Evolutionary conservation across 2,329 filamentous ascomycete species (phyloP).

Genomic region (Cladophialophora psammophila): DNA sequence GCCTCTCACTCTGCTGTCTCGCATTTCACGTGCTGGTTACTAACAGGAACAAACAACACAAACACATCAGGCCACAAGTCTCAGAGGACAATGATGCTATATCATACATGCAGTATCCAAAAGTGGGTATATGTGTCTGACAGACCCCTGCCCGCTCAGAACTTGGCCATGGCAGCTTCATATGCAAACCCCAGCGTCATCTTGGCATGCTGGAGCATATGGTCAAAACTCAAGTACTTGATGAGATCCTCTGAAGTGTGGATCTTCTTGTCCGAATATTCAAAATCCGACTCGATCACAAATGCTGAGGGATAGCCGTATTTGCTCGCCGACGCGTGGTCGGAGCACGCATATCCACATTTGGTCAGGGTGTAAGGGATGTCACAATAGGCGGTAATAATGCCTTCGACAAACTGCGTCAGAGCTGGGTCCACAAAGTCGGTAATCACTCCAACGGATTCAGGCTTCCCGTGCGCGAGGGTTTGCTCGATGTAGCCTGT

Average conservation of each 20-base stretch:
- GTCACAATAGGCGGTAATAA: slow-evolving; percentile 85
- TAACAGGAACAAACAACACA: background rate
- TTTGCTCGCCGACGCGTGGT: slow-evolving; percentile 71
- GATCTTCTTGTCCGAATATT: slow-evolving; percentile 71
- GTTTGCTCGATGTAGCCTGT: slow-evolving; percentile 87
- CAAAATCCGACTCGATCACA: slow-evolving; percentile 68
- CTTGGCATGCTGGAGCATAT: slow-evolving; percentile 89
- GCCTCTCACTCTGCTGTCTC: background rate
- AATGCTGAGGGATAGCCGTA: slow-evolving; percentile 71
- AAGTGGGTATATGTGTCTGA: slow-evolving; percentile 2
- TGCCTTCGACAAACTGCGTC: slow-evolving; percentile 88
- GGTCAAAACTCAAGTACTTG: slow-evolving; percentile 77
- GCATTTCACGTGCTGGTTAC: slow-evolving; percentile 8
- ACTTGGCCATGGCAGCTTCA: slow-evolving; percentile 80
- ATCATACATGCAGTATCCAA: background rate
- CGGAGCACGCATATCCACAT: slow-evolving; percentile 84
- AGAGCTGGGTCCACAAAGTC: slow-evolving; percentile 85
- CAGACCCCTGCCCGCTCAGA: slow-evolving; percentile 47
- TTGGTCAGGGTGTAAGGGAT: slow-evolving; percentile 88
- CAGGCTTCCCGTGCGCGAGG: slow-evolving; percentile 78
- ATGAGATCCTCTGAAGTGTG: slow-evolving; percentile 76
- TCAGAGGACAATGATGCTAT: background rate
- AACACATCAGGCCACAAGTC: background rate
- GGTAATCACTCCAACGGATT: slow-evolving; percentile 90
- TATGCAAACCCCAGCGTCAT: slow-evolving; percentile 84